Base-by-base conservation (phyloP, 495 filamentous ascomycete genomes). In the Elaphomyces granulatus region DNA sequence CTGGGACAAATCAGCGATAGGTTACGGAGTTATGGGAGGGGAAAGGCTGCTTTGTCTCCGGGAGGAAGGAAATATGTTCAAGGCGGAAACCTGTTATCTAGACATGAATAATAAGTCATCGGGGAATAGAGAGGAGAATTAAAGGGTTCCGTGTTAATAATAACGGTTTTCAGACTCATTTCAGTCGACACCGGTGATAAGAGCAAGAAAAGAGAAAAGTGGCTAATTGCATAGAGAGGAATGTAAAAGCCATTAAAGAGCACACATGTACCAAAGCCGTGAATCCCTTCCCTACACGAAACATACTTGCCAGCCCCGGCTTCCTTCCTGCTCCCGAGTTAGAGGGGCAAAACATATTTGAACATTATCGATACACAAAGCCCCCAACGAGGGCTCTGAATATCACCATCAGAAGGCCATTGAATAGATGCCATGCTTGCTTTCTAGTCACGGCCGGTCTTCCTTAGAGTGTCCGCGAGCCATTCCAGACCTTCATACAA, bases 401-500 rank as follows among this genome's bases (percentile, higher is more conserved):
- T n/a, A n/a, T n/a, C n/a, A n/a, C n/a, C n/a, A n/a, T n/a, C n/a
- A n/a, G n/a, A n/a, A n/a, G n/a, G n/a, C n/a, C n/a, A n/a, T n/a
- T 28, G 12, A 12, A 6, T 28, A 28, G 23, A 28, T 6, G 23
- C 23, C 23, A 12, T 28, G 23, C 12, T 12, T 12, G 23, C 12
- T 12, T 28, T 58, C 66, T 88, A 93, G 63, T 78, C 72, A 65
- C 81, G 83, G 60, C 81, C 81, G 54, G 81, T 78, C 77, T 92
- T 92, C 63, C 83, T 77, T 69, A 98, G 82, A 53, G 85, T 82
- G 66, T 81, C 83, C 67, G 87, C 84, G 59, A 99, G 80, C 90
- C 90, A 99, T 68, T 99, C 90, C 51, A 99, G 81, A 78, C 90
- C 90, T 69, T 99, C 90, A 62, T 95, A 99, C 49, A 99, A 81